Base-by-base conservation (phyloP, 2,329 filamentous ascomycete genomes). In the Colletotrichum sp. region DNA sequence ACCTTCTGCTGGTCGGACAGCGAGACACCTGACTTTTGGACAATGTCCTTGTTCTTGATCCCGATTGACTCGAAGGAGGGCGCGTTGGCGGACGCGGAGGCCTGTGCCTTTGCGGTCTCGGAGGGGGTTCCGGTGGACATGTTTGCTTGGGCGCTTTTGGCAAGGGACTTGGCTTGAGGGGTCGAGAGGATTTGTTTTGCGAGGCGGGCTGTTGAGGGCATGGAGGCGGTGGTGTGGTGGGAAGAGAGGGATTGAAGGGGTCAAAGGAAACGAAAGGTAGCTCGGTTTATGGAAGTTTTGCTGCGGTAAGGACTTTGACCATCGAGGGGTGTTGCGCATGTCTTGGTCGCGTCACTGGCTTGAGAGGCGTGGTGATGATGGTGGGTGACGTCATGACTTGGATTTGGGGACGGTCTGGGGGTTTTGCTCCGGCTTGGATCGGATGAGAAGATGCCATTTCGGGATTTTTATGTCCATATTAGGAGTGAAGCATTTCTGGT, bases 1-100 rank as follows among this genome's bases (percentile, higher is more conserved):
- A 90, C 86, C 75, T 88, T 88, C 79, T 93, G 90, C 25, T 86
- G 80, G 0, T 84, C 78, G 22, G 85, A 86, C 16, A 93, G 85
- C 1, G 86, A 81, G 16, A 93, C 86, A 15, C 90, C 90, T 0
- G 87, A 78, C 0, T 85, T 86, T 12, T 88, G 88, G 61, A 88
- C 86, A 80, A 93, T 86, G 79, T 88, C 83, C n/a, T 86, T 90
- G 80, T 87, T 90, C 79, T 90, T 88, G 77, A 92, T 89, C 1
- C 80, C 81, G 34, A 84, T 77, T 1, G 83, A 82, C 30, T 77
- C 79, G 66, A 82, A 81, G 0, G 78, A 76, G 16, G 80, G 71
- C 5, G 71, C 66, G 43, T 56, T 56, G 5, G 73, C 66, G 9
- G 75, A 66, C 36, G 76, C 69, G 6, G 70, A 34, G 9, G 77